A percentile compares a stretch with the other conserved stretches of the same genome.
These are phyloP conservation scores for Zoysia japonica DNA, from an alignment of 176 grass and related monocot species.

Conservation along the genomic window DNA sequence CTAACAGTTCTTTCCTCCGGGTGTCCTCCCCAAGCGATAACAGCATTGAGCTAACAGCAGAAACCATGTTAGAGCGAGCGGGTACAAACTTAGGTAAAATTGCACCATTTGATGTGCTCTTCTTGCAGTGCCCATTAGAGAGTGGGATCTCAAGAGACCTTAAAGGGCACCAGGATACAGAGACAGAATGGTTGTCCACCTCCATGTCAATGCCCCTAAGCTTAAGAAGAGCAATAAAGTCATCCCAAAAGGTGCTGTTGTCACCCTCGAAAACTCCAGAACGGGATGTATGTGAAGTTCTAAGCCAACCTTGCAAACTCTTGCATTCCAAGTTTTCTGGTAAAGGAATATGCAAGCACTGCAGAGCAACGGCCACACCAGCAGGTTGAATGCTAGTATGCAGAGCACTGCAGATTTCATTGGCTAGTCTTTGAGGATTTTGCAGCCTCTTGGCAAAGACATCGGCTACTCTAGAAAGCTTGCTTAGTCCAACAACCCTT, in stretches of 20 bases:
- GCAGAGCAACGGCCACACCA: slow-evolving; percentile 84
- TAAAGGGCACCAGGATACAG: slow-evolving; percentile 74
- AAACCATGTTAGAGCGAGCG: slow-evolving; percentile 65
- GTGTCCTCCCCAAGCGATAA: slow-evolving; percentile 79
- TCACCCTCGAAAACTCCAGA: slow-evolving; percentile 80
- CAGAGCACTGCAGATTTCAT: slow-evolving; percentile 74
- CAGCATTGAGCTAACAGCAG: slow-evolving; percentile 66
- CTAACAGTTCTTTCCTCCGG: slow-evolving; percentile 72
- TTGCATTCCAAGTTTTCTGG: slow-evolving; percentile 70
- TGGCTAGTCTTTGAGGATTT: slow-evolving; percentile 74
- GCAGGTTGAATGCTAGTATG: slow-evolving; percentile 75
- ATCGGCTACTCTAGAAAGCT: slow-evolving; percentile 91
- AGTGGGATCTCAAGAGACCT: slow-evolving; percentile 43
- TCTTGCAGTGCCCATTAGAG: slow-evolving; percentile 49
- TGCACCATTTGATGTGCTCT: slow-evolving; percentile 37
- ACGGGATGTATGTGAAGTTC: slow-evolving; percentile 56
- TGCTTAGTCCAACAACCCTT: slow-evolving; percentile 91
- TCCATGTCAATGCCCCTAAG: slow-evolving; percentile 61
- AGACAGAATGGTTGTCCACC: slow-evolving; percentile 35
- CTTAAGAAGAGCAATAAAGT: slow-evolving; percentile 74
- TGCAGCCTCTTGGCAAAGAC: slow-evolving; percentile 90
- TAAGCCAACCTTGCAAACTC: slow-evolving; percentile 54
- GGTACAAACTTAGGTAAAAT: slow-evolving; percentile 30
- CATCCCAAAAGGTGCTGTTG: slow-evolving; percentile 64
- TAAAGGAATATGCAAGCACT: slow-evolving; percentile 80